Base-by-base conservation (phyloP, 192 early-diverging fungal genomes). In the Entomortierella parvispora region DNA sequence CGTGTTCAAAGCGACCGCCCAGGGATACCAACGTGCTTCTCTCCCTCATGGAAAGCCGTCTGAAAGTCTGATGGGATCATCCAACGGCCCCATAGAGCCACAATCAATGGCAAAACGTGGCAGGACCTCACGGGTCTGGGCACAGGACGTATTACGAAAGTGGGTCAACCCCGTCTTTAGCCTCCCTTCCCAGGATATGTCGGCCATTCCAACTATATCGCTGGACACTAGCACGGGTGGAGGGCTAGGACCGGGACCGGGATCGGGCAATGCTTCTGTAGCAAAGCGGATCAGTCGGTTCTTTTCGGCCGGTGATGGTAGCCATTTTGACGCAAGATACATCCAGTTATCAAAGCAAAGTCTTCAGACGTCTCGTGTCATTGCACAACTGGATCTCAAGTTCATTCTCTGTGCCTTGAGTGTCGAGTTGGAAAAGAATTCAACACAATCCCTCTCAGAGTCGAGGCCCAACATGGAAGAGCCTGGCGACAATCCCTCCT, bases 351-450 rank as follows among this genome's bases (percentile, higher is more conserved):
- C 71, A 2, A 88, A 87, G 50, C 26, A 52, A 10, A 77, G 81
- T 53, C 49, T 92, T 2, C 46, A 68, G 32, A 48, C 52, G 0
- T 74, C 87, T 0, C 26, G 61, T 32, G 86, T 91, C 7, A 69
- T 94, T 43, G 82, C 82, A 0, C 93, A 94, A 74, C 59, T 91
- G 20, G 91, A 94, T 66, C 23, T 48, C 26, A 91, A 93, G 63
- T 94, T 90, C 55, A 90, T 94, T 34, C 67, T 82, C 1, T 83
- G 83, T 42, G 55, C 51, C 11, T 58, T 88, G 40, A 25, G 63
- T 37, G 17, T 8, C 34, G 9, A 42, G n/a, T n/a, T n/a, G n/a
- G n/a, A n/a, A n/a, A n/a, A n/a, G n/a, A n/a, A n/a, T n/a, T n/a
- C n/a, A n/a, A n/a, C n/a, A n/a, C n/a, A n/a, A n/a, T n/a, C n/a